Conservation (phyloP, 805 yeast genomes). For the Schizosaccharomyces japonicus region DNA sequence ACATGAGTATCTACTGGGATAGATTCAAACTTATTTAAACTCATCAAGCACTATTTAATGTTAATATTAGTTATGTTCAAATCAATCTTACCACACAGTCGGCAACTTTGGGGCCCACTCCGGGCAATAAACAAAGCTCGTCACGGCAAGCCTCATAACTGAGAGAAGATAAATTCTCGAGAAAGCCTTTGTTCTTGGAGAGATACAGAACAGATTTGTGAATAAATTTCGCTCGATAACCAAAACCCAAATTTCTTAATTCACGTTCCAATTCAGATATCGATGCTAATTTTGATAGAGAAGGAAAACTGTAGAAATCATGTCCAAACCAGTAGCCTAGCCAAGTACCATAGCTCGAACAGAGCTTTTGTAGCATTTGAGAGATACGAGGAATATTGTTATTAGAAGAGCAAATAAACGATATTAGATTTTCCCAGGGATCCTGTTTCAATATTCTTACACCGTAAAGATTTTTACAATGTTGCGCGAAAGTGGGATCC, state of each 20-base stretch:
- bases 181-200: no score
- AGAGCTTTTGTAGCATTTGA: constrained; percentile 57
- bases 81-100: constrained; percentile 46
- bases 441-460: constrained; percentile 74
- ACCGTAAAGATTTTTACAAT: constrained; percentile 26
- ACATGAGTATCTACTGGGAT: constrained; percentile 95
- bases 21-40: constrained; percentile 58
- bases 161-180: no score
- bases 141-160: constrained; percentile 32
- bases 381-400: constrained; percentile 85
- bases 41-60: constrained; percentile 40
- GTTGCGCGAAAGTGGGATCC: constrained; percentile 27
- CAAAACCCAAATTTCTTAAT: constrained; percentile 35
- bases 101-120: constrained; percentile 96
- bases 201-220: constrained; percentile 62
- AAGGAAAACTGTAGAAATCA: constrained; percentile 34
- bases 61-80: not conserved
- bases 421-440: constrained; percentile 85
- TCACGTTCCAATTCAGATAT: constrained; percentile 20
- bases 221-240: constrained; percentile 78
- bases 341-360: constrained; percentile 42
- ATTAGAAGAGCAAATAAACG: constrained; percentile 87
- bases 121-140: constrained; percentile 40
- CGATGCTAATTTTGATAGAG: not conserved
- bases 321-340: constrained; percentile 31